Conservation (phyloP, 2,329 filamentous ascomycete genomes). For the Phoma herbarum region DNA sequence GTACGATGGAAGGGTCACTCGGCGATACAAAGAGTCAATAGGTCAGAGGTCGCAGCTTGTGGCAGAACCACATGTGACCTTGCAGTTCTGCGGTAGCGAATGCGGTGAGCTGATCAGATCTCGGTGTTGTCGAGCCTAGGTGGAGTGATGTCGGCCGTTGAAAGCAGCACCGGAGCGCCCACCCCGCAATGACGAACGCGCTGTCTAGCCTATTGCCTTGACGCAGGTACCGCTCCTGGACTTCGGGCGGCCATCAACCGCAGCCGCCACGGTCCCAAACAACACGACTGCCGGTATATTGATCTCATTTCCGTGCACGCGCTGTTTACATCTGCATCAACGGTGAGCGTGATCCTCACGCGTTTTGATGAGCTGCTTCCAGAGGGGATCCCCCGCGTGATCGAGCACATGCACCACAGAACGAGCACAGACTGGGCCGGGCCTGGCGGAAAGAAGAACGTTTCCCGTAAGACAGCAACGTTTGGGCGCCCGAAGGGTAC, state of each 20-base stretch:
- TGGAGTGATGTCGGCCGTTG: not conserved
- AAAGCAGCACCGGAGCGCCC: not conserved
- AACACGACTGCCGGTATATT: slow-evolving; percentile 9
- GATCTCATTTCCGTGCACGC: slow-evolving; percentile 13
- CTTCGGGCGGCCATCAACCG: not conserved
- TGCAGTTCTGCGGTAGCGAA: slow-evolving; percentile 5
- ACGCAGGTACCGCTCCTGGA: slow-evolving; percentile 17
- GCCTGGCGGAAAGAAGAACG: slow-evolving; percentile 8
- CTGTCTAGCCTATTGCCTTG: not conserved
- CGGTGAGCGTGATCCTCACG: slow-evolving; percentile 5
- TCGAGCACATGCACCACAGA: slow-evolving; percentile 12
- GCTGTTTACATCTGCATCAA: slow-evolving; percentile 9
- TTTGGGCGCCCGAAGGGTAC: not conserved
- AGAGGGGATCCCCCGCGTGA: slow-evolving; percentile 9
- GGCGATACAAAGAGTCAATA: not conserved
- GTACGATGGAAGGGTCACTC: slow-evolving; percentile 2
- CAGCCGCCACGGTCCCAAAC: slow-evolving; percentile 11
- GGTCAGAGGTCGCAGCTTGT: not conserved
- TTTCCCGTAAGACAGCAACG: slow-evolving; percentile 1
- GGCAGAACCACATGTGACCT: slow-evolving; percentile 15
- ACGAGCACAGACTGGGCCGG: slow-evolving; percentile 11
- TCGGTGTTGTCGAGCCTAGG: slow-evolving; percentile 1
- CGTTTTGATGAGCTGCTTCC: not conserved
- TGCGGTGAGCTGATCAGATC: slow-evolving; percentile 17
- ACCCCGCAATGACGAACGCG: slow-evolving; percentile 6